Evolutionary conservation across 208 protist genomes (phyloP), one percentile per base, ranked within the genome.

Genomic region (Crithidia thermophila): DNA sequence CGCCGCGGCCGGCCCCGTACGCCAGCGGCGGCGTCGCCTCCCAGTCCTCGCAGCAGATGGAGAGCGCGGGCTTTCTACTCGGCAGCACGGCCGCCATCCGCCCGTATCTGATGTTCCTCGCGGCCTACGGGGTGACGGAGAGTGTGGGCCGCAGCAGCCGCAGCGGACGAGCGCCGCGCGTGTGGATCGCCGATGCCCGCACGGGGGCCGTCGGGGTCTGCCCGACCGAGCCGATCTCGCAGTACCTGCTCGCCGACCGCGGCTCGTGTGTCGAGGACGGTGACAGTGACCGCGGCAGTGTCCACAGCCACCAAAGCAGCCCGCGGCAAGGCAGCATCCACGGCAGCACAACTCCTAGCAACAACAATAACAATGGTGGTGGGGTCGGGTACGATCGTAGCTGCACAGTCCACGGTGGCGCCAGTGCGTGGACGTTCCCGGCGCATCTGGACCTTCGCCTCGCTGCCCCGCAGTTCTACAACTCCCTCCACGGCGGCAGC

Each of bases 181-280:
- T 91, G 36, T 94, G 88, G 88, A 77, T 94, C 56, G 88, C 81
- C 0, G 88, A 94, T 50, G 79, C 71, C 10, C 84, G 88, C 42
- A 87, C 82, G 33, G 88, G 88, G 34, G 57, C 72, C 14, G 55
- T 94, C 21, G 83, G 80, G 4, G 75, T 85, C 25, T 75, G 68
- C 34, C 68, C 68, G 1, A 50, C 57, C 6, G 68, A 75, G n/a
- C 61, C 68, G 11, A 52, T 82, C 10, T 72, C 81, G 5, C 64
- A 42, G 14, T 62, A 73, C 30, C 36, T 58, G 40, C 66, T 52
- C 21, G 33, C 56, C 3, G 55, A 53, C 20, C 7, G n/a, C n/a
- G n/a, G n/a, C n/a, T n/a, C n/a, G n/a, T n/a, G n/a, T n/a, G n/a
- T n/a, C n/a, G n/a, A n/a, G 20, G 18, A 4, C 30, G 18, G 30